phyloP scores from a whole-genome alignment of 2,329 filamentous ascomycete genomes.

The Cercospora citrullina region DNA sequence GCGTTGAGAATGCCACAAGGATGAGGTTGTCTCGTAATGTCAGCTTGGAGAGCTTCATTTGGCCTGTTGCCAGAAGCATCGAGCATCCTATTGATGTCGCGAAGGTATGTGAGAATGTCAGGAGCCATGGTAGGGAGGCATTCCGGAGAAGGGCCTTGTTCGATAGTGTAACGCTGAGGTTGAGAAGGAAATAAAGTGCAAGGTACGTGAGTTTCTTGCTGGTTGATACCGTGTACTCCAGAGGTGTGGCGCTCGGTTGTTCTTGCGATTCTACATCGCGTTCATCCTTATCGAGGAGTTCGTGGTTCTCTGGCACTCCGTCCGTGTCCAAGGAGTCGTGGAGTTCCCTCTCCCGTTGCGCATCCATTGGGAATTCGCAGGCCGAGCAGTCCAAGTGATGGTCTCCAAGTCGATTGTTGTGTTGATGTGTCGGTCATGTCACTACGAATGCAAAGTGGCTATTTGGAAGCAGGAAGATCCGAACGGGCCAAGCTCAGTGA shows the following conservation, averaged over 20 bases:
- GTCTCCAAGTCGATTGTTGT: not conserved
- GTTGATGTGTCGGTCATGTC: not conserved
- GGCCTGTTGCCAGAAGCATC: constrained; percentile 53
- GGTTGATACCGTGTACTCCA: constrained; percentile 31
- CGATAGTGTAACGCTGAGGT: constrained; percentile 56
- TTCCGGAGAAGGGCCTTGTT: constrained; percentile 58
- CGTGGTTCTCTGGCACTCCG: constrained; percentile 15
- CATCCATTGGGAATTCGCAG: not conserved
- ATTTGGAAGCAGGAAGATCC: not conserved
- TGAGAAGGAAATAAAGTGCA: constrained; percentile 52
- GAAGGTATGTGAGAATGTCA: constrained; percentile 60
- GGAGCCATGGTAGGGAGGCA: constrained; percentile 62
- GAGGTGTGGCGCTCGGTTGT: constrained; percentile 14
- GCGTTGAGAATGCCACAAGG: constrained; percentile 58
- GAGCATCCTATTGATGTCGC: constrained; percentile 59
- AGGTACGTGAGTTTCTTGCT: constrained; percentile 31
- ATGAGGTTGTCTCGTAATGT: constrained; percentile 55
- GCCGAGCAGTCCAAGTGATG: not conserved
- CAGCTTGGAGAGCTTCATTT: constrained; percentile 57
- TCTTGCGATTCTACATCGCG: constrained; percentile 20
- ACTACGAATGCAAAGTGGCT: constrained; percentile 2
- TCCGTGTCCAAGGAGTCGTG: constrained; percentile 17
- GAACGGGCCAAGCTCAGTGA: not conserved
- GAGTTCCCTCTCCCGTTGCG: constrained; percentile 13
- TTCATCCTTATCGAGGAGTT: constrained; percentile 23